Evolutionary conservation across 768 basidiomycete species (phyloP).

Genomic region (Mycena amicta): DNA sequence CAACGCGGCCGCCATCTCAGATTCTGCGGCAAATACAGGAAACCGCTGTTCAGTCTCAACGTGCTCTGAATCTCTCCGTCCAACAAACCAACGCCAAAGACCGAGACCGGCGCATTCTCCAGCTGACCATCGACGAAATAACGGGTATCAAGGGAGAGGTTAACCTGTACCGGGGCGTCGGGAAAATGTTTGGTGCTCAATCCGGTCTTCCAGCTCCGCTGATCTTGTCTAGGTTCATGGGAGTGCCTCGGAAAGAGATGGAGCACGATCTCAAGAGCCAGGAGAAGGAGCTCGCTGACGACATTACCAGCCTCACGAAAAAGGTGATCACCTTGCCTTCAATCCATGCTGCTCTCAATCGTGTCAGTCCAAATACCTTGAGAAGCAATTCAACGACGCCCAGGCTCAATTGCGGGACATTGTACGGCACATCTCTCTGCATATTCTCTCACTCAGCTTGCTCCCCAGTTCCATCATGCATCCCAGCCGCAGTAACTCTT

Average conservation of each 20-base stretch:
- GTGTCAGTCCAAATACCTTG: slow-evolving; percentile 80
- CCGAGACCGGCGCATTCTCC: slow-evolving; percentile 85
- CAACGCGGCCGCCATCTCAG: slow-evolving; percentile 43
- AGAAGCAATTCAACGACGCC: slow-evolving; percentile 92
- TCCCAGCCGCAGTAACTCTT: slow-evolving; percentile 39
- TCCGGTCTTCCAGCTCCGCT: too few relatives aligned
- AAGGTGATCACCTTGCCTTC: slow-evolving; percentile 55
- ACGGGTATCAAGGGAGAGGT: slow-evolving; percentile 67
- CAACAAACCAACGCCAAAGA: slow-evolving; percentile 85
- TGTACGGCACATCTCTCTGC: slow-evolving; percentile 44
- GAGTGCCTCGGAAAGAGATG: slow-evolving; percentile 79
- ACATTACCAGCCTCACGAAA: slow-evolving; percentile 79
- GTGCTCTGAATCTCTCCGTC: slow-evolving; percentile 67
- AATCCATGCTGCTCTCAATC: background rate
- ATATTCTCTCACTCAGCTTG: background rate
- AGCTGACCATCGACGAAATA: slow-evolving; percentile 87
- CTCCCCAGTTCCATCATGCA: slow-evolving; percentile 57
- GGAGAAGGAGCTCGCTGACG: slow-evolving; percentile 84
- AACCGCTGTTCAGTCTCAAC: slow-evolving; percentile 84
- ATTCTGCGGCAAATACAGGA: slow-evolving; percentile 92
- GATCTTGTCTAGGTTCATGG: slow-evolving; percentile 73
- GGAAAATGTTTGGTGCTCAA: slow-evolving; percentile 87
- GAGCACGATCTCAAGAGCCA: slow-evolving; percentile 72
- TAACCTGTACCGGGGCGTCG: slow-evolving; percentile 91
- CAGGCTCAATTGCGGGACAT: slow-evolving; percentile 86